Base-by-base conservation (phyloP, 2,329 filamentous ascomycete genomes). In the Fusarium pilosicola region DNA sequence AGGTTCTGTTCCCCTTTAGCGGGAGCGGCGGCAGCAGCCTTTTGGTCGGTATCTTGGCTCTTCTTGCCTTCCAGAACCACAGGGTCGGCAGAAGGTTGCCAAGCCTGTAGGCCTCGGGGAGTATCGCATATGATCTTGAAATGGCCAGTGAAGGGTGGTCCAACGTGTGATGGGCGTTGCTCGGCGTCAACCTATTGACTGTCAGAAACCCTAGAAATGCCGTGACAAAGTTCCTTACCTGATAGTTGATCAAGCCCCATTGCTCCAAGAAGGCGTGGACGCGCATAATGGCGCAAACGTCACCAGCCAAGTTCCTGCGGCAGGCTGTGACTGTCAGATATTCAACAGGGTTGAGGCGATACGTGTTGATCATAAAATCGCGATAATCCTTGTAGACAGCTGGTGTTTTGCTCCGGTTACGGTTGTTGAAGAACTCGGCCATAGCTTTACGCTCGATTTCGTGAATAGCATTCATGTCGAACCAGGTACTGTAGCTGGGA, bases 291-390 rank as follows among this genome's bases (percentile, higher is more conserved):
- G 96, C 96, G 85, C 96, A 99, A 38, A 99, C 96, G 83, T 99
- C 96, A 74, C 96, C 96, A 28, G 96, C 96, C 79, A 99, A 85
- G 82, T 99, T 99, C 76, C 96, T 90, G 73, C 96, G 90, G 81
- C 96, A 99, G 57, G 96, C 96, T 17, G 96, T 99, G 62, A 99
- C 96, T 10, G 96, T 99, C 62, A 99, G 88, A 80, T 99, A 99
- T 83, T 99, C 96, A 61, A 95, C 89, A 10, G 96, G 96, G 81
- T 98, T 99, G 64, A 99, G 86, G 42, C 96, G 92, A 84, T 99
- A 99, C 20, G 96, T 98, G 85, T 99, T 99, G 85, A 99, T 95
- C 96, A 99, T 99, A 81, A 99, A 99, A 81, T 99, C 96, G 77
- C 96, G 92, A 84, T 99, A 99, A 81, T 99, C 96, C 84, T 98